A percentile compares a stretch with the other conserved stretches of the same genome.
Evolutionary conservation across 2,329 filamentous ascomycete species (phyloP).

Genomic region (Apiospora marii): DNA sequence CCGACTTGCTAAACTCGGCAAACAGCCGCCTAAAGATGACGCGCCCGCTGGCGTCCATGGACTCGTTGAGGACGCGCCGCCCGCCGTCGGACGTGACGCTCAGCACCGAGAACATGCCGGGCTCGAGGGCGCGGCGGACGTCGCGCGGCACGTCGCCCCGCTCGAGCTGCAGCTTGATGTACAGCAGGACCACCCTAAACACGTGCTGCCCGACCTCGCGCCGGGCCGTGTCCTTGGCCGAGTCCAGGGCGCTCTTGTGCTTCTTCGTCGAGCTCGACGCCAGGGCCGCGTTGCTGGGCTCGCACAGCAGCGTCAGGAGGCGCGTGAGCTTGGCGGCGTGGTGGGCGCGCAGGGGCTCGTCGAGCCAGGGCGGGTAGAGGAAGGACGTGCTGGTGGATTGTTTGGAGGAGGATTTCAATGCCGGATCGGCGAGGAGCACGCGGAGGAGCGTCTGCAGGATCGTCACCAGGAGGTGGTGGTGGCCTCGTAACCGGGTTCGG

Average conservation of each 20-base stretch:
- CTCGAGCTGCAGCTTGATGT: constrained; percentile 68
- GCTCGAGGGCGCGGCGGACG: constrained; percentile 63
- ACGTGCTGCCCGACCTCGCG: constrained; percentile 68
- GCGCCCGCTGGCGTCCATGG: constrained; percentile 65
- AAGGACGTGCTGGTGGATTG: constrained; percentile 27
- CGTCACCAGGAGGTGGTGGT: constrained; percentile 65
- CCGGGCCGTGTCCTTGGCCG: constrained; percentile 67
- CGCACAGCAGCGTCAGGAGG: constrained; percentile 65
- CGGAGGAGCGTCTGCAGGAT: constrained; percentile 64
- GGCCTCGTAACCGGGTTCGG: constrained; percentile 66
- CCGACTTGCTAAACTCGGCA: constrained; percentile 67
- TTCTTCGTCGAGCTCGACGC: constrained; percentile 46
- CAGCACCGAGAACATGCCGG: constrained; percentile 66
- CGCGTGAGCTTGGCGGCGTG: constrained; percentile 62
- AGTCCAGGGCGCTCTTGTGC: constrained; percentile 57
- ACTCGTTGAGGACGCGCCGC: constrained; percentile 65
- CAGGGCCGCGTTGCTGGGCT: constrained; percentile 65
- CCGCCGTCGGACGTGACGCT: constrained; percentile 64
- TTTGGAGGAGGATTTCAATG: constrained; percentile 24
- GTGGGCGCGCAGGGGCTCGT: constrained; percentile 44
- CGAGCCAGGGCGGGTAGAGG: constrained; percentile 46
- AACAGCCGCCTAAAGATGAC: constrained; percentile 67
- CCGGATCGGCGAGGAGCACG: constrained; percentile 55
- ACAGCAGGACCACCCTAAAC: constrained; percentile 66
- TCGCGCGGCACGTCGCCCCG: constrained; percentile 54